These are phyloP conservation scores for Sarocladium strictum DNA, from an alignment of 2,329 filamentous ascomycete species.

Conservation along the genomic window DNA sequence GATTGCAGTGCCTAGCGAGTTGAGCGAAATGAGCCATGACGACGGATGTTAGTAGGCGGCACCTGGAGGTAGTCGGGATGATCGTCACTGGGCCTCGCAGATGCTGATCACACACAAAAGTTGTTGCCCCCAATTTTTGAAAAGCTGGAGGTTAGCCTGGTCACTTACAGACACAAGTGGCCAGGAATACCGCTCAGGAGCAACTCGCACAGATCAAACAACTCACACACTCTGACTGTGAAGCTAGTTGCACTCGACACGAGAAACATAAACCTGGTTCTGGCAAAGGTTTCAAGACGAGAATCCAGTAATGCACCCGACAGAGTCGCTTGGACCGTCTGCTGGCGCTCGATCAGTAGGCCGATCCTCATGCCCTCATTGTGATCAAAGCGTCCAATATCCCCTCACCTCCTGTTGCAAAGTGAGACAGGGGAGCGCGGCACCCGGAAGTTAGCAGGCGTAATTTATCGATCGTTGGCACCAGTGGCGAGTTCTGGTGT, in stretches of 20 bases:
- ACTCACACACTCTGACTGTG: too few species aligned
- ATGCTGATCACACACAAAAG: neutral
- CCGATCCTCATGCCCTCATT: neutral
- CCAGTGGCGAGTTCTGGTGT: neutral
- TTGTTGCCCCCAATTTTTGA: too few species aligned
- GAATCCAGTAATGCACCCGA: neutral
- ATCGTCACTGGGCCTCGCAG: neutral
- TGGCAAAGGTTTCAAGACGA: neutral
- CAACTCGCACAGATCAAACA: too few species aligned
- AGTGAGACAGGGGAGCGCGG: neutral
- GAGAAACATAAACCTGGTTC: too few species aligned
- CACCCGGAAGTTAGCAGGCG: neutral
- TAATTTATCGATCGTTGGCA: neutral
- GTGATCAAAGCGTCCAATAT: neutral
- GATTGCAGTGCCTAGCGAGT: neutral
- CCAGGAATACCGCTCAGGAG: too few species aligned
- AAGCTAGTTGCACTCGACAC: too few species aligned
- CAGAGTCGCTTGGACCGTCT: neutral
- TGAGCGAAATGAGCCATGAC: conserved; percentile 2
- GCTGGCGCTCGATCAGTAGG: neutral
- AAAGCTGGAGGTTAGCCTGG: too few species aligned
- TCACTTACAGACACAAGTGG: too few species aligned
- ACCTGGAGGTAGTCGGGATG: neutral
- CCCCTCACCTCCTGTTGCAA: too few species aligned
- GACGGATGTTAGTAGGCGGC: neutral